Percentiles rank a stretch among this genome's conserved stretches.
These are phyloP conservation scores for Henningerozyma blattae DNA, from an alignment of 805 yeast species.

Conservation along the genomic window DNA sequence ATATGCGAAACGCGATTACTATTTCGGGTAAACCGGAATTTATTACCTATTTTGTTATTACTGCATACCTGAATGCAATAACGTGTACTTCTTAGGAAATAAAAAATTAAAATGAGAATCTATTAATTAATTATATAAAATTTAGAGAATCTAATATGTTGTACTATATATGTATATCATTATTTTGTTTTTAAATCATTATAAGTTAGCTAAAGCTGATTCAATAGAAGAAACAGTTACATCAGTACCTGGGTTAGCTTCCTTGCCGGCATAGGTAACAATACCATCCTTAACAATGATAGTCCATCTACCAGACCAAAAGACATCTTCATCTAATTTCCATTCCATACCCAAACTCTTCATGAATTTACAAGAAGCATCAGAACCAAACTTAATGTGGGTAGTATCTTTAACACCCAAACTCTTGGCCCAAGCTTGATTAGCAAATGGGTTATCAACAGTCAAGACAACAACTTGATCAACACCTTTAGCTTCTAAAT, in stretches of 20 bases:
- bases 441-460: conserved; percentile 62
- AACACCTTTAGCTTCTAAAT: conserved; percentile 45
- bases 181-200: no score
- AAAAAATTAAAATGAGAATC: no score
- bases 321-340: conserved; percentile 41
- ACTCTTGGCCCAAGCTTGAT: conserved; percentile 50
- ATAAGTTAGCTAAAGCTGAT: conserved; percentile 21
- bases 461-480: conserved; percentile 52
- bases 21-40: no score
- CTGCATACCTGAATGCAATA: no score
- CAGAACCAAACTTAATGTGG: conserved; percentile 48
- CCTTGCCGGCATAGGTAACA: conserved; percentile 35
- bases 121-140: no score
- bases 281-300: conserved; percentile 50
- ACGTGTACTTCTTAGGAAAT: no score
- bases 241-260: conserved; percentile 24
- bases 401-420: conserved; percentile 25
- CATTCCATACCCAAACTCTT: conserved; percentile 44
- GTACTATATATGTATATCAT: no score
- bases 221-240: conserved; percentile 28
- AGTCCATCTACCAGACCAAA: conserved; percentile 63
- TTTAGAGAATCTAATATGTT: no score
- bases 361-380: conserved; percentile 51
- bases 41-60: no score
- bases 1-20: no score